Percentiles rank a stretch among this genome's conserved stretches.
Conservation (phyloP, 257 asterid genomes). For the Marsdenia floribunda region DNA sequence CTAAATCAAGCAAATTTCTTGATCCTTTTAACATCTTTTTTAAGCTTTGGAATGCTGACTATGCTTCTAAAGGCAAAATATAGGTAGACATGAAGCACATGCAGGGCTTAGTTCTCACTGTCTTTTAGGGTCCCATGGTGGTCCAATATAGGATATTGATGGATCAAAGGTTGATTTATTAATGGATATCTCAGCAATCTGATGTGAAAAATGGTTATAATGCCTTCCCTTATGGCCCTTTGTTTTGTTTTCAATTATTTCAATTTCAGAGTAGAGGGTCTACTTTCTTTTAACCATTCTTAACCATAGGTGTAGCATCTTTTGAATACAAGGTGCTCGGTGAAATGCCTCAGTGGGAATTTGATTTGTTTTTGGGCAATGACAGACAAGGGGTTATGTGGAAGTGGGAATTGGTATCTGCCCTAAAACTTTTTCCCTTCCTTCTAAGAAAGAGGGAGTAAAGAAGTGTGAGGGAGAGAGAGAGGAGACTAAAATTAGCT, state of each 20-base stretch:
- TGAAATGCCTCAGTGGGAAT: not conserved
- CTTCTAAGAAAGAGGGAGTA: too few species aligned
- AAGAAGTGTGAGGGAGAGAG: too few species aligned
- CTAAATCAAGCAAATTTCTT: conserved; percentile 6
- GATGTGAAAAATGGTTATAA: not conserved
- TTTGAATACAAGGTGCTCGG: not conserved
- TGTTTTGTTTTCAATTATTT: not conserved
- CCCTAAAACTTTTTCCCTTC: too few species aligned
- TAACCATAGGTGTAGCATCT: too few species aligned
- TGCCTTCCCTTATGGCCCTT: not conserved
- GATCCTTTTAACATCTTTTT: not conserved
- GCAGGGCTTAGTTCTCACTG: conserved; percentile 8
- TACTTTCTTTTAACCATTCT: not conserved
- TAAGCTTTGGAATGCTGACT: not conserved
- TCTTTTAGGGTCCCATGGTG: conserved; percentile 10
- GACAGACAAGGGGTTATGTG: not conserved
- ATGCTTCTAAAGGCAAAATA: conserved; percentile 7
- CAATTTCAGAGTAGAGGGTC: not conserved
- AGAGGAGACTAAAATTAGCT: not conserved
- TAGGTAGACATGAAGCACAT: conserved; percentile 17
- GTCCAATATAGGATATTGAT: conserved; percentile 7
- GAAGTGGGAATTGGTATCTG: too few species aligned
- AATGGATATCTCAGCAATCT: not conserved
- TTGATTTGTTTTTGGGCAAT: not conserved
- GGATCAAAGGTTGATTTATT: not conserved